phyloP scores from a whole-genome alignment of 176 grass and related monocot genomes.

The Zizania latifolia region DNA sequence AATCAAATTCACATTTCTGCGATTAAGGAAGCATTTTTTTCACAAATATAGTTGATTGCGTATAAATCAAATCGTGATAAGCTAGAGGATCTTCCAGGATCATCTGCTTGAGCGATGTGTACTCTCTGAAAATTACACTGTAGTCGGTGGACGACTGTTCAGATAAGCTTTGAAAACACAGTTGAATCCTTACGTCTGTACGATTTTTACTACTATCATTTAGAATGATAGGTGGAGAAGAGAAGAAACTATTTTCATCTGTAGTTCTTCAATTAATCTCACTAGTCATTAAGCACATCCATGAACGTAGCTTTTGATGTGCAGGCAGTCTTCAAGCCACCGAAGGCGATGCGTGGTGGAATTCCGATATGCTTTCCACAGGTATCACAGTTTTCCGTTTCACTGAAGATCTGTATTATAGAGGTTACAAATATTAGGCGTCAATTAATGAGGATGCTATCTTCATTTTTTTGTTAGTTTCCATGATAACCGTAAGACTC shows the following conservation, averaged over 20 bases:
- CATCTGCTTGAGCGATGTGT: neutral
- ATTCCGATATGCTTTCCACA: conserved; percentile 94
- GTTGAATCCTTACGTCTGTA: neutral
- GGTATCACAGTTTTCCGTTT: conserved; percentile 18
- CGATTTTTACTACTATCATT: neutral
- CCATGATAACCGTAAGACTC: conserved; percentile 2
- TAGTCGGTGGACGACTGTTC: neutral
- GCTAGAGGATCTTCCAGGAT: neutral
- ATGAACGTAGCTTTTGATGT: conserved; percentile 1
- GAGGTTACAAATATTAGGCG: neutral
- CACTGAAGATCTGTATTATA: neutral
- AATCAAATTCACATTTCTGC: neutral
- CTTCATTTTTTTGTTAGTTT: neutral
- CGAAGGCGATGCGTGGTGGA: conserved; percentile 79
- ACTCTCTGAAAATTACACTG: neutral
- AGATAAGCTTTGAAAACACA: neutral
- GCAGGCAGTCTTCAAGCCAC: conserved; percentile 81
- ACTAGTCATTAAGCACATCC: conserved; percentile 5
- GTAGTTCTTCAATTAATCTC: neutral
- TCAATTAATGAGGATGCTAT: too few relatives aligned
- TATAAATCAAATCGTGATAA: neutral
- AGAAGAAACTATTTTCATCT: neutral
- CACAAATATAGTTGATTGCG: neutral
- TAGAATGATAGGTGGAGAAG: too few relatives aligned
- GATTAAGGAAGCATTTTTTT: neutral